Percentiles rank a stretch among this genome's conserved stretches.
Conservation (phyloP, 2,329 filamentous ascomycete genomes). For the Beauveria caledonica region DNA sequence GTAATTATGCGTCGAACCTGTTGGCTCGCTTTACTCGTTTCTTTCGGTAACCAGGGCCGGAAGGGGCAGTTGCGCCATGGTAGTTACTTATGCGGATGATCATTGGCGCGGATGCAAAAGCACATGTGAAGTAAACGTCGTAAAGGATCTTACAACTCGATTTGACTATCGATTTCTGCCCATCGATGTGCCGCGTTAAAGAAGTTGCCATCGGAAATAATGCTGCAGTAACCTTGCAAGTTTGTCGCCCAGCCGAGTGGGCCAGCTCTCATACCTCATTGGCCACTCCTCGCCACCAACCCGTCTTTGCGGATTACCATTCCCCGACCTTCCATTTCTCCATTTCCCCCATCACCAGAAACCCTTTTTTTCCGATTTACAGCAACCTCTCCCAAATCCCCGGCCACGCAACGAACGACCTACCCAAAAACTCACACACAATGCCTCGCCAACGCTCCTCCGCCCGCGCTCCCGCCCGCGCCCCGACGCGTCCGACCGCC, state of each 20-base stretch:
- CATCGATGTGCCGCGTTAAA: neutral
- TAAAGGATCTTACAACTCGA: too few relatives aligned
- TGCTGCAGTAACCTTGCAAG: neutral
- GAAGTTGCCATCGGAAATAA: neutral
- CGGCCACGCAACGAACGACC: neutral
- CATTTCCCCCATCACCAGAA: neutral
- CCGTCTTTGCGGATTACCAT: slow-evolving; percentile 20
- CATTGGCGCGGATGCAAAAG: too few relatives aligned
- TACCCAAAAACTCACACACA: slow-evolving; percentile 11
- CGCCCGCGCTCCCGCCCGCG: slow-evolving; percentile 45
- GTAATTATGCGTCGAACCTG: too few relatives aligned
- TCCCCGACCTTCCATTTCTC: slow-evolving; percentile 22
- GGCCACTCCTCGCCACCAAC: slow-evolving; percentile 16
- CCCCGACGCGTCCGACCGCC: slow-evolving; percentile 59
- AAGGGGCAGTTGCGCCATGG: too few relatives aligned
- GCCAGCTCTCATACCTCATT: slow-evolving; percentile 18
- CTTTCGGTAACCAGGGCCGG: too few relatives aligned
- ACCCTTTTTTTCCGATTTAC: neutral
- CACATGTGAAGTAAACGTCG: too few relatives aligned
- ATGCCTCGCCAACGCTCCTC: slow-evolving; percentile 76
- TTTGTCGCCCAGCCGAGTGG: neutral
- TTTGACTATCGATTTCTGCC: too few relatives aligned
- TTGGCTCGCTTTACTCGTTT: too few relatives aligned
- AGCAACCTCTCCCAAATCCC: slow-evolving; percentile 12
- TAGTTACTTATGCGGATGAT: too few relatives aligned